Base-by-base conservation (phyloP, 148 eudicot species). In the Vaccinium vitisidaea region DNA sequence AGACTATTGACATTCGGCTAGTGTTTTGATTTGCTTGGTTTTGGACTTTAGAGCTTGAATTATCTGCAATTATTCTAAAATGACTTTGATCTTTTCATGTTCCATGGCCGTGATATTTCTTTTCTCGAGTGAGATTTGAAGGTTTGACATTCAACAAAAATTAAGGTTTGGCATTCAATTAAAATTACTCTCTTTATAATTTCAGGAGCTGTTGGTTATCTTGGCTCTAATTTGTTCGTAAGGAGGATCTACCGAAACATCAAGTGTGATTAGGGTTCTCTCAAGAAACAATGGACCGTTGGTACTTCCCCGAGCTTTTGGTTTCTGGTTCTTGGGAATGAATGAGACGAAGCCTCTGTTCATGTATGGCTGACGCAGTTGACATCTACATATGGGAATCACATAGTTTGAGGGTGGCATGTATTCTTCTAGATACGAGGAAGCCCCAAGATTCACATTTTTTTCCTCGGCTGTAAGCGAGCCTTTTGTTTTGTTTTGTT, bases 141-240 rank as follows among this genome's bases (percentile, higher is more conserved):
- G 46, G 46, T 43, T 43, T 43, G 46, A 5, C 46, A 36, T 36
- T 36, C 39, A 36, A 36, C 39, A 36, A 36, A 36, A 36, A 36
- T 36, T 36, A 36, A 36, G 39, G 39, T 36, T 36, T 36, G 3
- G 2, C 39, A 36, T 36, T 36, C 39, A 36, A 36, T 36, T 2
- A 36, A 36, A 36, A 36, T 36, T 36, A 36, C 18, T 49, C 27
- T 49, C 46, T 21, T 5, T 19, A 4, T 58, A 36, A 21, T 76
- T 86, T 56, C 87, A 90, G 91, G 91, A 74, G 91, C 91, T 74
- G 90, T 90, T 82, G 91, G 91, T 55, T 86, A 84, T 53, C 55
- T 90, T 80, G 89, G 91, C 56, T 90, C 91, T 12, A 90, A 90
- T 83, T 87, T 90, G 80, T 90, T 90, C 23, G 90, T 90, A 75